Evolutionary conservation across 371 early-diverging fungal species (phyloP).

Genomic region (Mucor piriformis): DNA sequence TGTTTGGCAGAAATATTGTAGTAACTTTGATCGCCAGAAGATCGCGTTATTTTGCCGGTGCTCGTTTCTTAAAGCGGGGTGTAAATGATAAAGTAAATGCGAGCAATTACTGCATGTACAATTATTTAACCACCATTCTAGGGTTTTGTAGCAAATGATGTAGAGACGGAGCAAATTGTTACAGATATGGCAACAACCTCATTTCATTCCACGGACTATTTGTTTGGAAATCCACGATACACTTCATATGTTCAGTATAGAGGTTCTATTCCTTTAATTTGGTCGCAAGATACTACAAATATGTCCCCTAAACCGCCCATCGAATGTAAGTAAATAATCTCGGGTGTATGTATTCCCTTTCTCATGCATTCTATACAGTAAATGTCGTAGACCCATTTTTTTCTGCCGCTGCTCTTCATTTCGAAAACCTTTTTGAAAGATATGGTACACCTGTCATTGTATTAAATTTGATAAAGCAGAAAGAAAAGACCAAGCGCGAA

Average conservation of each 20-base stretch:
- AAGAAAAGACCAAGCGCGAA: slow-evolving; percentile 90
- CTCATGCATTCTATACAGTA: slow-evolving; percentile 39
- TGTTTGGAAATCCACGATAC: slow-evolving; percentile 75
- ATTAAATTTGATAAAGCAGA: slow-evolving; percentile 91
- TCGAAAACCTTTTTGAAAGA: slow-evolving; percentile 84
- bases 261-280: slow-evolving; percentile 94
- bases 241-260: slow-evolving; percentile 96
- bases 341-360: no score
- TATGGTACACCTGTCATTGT: slow-evolving; percentile 92
- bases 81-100: slow-evolving; percentile 83
- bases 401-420: slow-evolving; percentile 89
- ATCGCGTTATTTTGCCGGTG: slow-evolving; percentile 95
- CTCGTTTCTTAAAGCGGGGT: slow-evolving; percentile 96
- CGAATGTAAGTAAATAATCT: slow-evolving; percentile 57
- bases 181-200: slow-evolving; percentile 88
- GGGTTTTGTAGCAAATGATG: slow-evolving; percentile 98
- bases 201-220: slow-evolving; percentile 60
- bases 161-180: slow-evolving; percentile 99
- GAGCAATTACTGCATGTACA: no score
- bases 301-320: slow-evolving; percentile 97
- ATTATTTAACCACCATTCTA: slow-evolving; percentile 25
- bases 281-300: slow-evolving; percentile 91
- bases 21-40: slow-evolving; percentile 95
- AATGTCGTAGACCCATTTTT: slow-evolving; percentile 92
- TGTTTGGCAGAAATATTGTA: slow-evolving; percentile 84